Base-by-base conservation (phyloP, 805 yeast genomes). In the Kluyveromyces starmeri region DNA sequence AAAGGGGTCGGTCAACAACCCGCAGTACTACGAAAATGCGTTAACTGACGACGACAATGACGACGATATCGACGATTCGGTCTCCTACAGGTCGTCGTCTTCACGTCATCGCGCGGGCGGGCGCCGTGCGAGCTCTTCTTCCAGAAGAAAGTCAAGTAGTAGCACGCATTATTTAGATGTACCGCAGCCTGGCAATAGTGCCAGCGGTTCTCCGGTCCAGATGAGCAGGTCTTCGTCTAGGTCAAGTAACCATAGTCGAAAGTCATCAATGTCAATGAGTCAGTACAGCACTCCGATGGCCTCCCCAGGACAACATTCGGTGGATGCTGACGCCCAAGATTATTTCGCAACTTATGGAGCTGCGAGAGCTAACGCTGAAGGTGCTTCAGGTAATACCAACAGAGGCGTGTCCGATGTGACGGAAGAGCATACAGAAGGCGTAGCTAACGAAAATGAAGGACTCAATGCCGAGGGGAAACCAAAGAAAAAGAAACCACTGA, bases 1-100 rank as follows among this genome's bases (percentile, higher is more conserved):
- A 45, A 65, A 77, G 44, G 65, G 71, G 15, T 34, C 38, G 2
- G 30, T 32, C 13, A 18, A 35, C 20, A 20, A 30, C 14, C 30
- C 52, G 16, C 45, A 46, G 27, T 48, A 51, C 36, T 46, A 47
- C 27, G 59, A 53, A 34, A 47, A 45, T 40, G 59, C 56, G 9
- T 37, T 51, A 18, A 48, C 59, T 6, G 61, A 50, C 39, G 58
- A 48, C 31, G 60, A 53, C 35, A 38, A 45, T 34, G 50, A 47
- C 32, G 40, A 40, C 41, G 47, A 44, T 22, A 38, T 36, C 34
- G 23, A 41, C 19, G 28, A 36, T 27, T 41, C 33, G 12, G 13
- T 30, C n/a, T 30, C 33, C 11, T 22, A 30, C 13, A 30, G 22
- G n/a, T 30, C 33, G 8, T 30, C 34, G 6, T 26, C 35, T n/a